A percentile compares a stretch with the other conserved stretches of the same genome.
Conservation (phyloP, 2,329 filamentous ascomycete species). For the Penicillium sp. region DNA sequence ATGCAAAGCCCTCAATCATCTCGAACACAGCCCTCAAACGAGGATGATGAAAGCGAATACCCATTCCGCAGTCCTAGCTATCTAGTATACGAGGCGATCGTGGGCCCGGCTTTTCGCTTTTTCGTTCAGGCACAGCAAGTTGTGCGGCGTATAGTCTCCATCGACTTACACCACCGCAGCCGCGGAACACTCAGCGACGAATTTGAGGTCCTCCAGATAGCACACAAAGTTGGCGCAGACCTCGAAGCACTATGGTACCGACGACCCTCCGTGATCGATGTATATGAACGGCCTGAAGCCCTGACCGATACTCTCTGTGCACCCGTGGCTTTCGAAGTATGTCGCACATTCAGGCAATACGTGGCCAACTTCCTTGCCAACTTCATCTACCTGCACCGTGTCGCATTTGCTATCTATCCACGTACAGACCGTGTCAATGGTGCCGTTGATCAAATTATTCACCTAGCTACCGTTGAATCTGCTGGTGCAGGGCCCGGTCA, state of each 20-base stretch:
- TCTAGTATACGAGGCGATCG: conserved; percentile 31
- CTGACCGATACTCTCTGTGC: conserved; percentile 25
- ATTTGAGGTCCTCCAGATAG: conserved; percentile 38
- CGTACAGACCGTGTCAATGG: conserved; percentile 35
- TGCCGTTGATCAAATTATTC: conserved; percentile 35
- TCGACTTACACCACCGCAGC: conserved; percentile 38
- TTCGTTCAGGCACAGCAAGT: conserved; percentile 33
- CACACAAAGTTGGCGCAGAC: conserved; percentile 34
- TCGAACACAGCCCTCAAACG: background rate
- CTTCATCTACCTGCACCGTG: conserved; percentile 36
- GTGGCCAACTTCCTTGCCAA: conserved; percentile 35
- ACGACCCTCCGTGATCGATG: conserved; percentile 31
- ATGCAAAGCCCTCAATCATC: background rate
- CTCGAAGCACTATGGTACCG: conserved; percentile 34
- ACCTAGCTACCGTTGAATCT: conserved; percentile 30
- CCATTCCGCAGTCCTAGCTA: conserved; percentile 27
- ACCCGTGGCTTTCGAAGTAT: conserved; percentile 27
- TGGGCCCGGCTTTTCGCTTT: conserved; percentile 32
- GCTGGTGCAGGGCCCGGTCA: conserved; percentile 9
- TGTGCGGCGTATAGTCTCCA: conserved; percentile 32
- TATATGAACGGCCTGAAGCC: conserved; percentile 29
- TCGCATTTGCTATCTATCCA: conserved; percentile 37
- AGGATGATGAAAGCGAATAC: conserved; percentile 15
- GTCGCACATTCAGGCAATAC: conserved; percentile 33
- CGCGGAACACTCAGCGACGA: conserved; percentile 37